Base-by-base conservation (phyloP, 257 asterid genomes). In the Cordia subcordata region DNA sequence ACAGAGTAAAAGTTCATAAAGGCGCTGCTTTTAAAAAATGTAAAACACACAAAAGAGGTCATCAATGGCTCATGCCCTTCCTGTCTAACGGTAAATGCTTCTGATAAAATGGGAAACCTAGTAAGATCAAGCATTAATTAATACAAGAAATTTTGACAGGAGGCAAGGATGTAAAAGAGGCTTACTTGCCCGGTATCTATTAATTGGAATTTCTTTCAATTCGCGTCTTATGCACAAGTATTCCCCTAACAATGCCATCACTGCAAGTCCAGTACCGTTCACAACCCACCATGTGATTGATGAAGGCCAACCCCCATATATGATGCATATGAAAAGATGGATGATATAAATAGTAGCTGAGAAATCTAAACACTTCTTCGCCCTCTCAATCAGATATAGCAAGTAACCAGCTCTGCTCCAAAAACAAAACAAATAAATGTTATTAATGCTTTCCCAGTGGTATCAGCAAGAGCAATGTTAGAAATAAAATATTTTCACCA, bases 241-340 rank as follows among this genome's bases (percentile, higher is more conserved):
- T 82, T 88, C 95, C 67, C 97, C 89, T 66, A 88, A 71, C 72
- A 88, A 68, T 23, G 85, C 85, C 96, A 86, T 92, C 69, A 78
- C 84, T 0, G 87, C 91, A 57, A 92, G 78, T 61, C 95, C 79
- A 10, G 89, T 78, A 65, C 81, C 73, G 75, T 86, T 82, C 78
- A 82, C 89, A 69, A 84, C 79, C 99, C 99, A 92, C 99, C 99
- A 92, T 5, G 87, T 84, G 63, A 86, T 57, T 18, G 99, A 88
- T 61, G 90, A 72, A 50, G 99, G 99, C 94, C 96, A 92, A 35
- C 96, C 96, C 70, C 96, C 99, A 58, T 88, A 92, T 15, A 71
- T 17, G 63, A 77, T 65, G 83, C 96, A 88, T 58, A 84, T 76
- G 72, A 88, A 70, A 49, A 84, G 94, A 66, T 92, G 96, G 71